These are phyloP conservation scores for Apiotrichum sp. DNA, from an alignment of 1,284 basidiomycete species.

Conservation along the genomic window DNA sequence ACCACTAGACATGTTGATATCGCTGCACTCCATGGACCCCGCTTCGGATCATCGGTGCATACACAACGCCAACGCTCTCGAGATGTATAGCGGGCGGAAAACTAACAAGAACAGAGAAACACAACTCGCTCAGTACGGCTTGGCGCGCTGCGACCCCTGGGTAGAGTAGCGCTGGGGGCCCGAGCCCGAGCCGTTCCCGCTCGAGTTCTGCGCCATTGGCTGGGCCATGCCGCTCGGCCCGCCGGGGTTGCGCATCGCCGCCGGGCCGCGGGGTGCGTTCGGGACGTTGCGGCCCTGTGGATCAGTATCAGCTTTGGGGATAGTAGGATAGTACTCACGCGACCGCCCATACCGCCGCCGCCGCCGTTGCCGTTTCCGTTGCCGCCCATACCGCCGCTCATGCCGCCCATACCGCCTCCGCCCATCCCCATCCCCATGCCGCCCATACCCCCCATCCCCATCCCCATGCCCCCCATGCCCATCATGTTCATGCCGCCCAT, in stretches of 20 bases:
- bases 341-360: constrained; percentile 42
- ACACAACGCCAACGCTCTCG: too few relatives aligned
- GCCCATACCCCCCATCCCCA: constrained; percentile 44
- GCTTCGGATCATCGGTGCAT: too few relatives aligned
- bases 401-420: constrained; percentile 14
- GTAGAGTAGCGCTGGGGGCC: constrained; percentile 62
- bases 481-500: constrained; percentile 2
- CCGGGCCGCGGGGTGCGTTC: constrained; percentile 47
- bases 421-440: constrained; percentile 48
- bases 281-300: constrained; percentile 18
- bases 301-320: neutral
- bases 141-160: constrained; percentile 40
- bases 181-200: constrained; percentile 48
- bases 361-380: too few relatives aligned
- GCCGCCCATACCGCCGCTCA: constrained; percentile 9
- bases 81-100: too few relatives aligned
- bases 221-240: constrained; percentile 41
- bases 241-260: constrained; percentile 44
- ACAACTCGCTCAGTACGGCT: constrained; percentile 35
- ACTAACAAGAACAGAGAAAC: too few relatives aligned
- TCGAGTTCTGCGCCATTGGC: constrained; percentile 49
- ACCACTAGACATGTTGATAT: too few relatives aligned
- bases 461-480: constrained; percentile 52
- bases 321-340: constrained; percentile 9
- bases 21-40: too few relatives aligned